Evolutionary conservation across 768 basidiomycete species (phyloP).

Genomic region (Naematelia aurantialba): DNA sequence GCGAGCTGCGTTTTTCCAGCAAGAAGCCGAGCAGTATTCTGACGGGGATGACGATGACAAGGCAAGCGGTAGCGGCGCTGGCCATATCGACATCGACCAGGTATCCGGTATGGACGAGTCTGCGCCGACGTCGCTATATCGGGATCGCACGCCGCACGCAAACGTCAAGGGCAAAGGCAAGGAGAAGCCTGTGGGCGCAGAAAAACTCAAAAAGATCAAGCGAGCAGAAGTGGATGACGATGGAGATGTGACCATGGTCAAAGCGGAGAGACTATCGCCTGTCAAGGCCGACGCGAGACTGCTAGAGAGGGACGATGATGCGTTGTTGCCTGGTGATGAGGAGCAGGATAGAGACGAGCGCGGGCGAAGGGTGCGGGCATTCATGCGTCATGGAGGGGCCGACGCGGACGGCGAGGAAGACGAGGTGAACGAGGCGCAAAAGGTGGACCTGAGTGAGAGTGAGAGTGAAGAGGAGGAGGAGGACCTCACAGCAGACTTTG

Average conservation of each 20-base stretch:
- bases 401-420: constrained; percentile 30
- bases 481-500: constrained; percentile 41
- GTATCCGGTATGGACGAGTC: constrained; percentile 45
- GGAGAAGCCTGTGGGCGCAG: constrained; percentile 15
- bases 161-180: constrained; percentile 20
- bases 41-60: constrained; percentile 37
- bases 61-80: constrained; percentile 6
- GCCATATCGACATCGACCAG: constrained; percentile 42
- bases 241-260: constrained; percentile 21
- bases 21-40: constrained; percentile 24
- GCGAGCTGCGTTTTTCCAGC: not conserved
- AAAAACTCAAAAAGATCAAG: constrained; percentile 1
- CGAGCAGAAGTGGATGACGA: constrained; percentile 17
- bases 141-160: constrained; percentile 27
- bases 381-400: constrained; percentile 19
- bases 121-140: constrained; percentile 42
- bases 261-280: constrained; percentile 39
- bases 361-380: constrained; percentile 29
- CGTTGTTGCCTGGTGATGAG: constrained; percentile 40
- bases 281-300: constrained; percentile 17
- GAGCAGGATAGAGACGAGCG: constrained; percentile 38
- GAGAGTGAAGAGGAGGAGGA: constrained; percentile 48
- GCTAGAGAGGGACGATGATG: constrained; percentile 37
- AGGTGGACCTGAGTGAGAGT: constrained; percentile 47
- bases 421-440: constrained; percentile 42